phyloP scores from a whole-genome alignment of 148 eudicot genomes.

The Chenopodium album region DNA sequence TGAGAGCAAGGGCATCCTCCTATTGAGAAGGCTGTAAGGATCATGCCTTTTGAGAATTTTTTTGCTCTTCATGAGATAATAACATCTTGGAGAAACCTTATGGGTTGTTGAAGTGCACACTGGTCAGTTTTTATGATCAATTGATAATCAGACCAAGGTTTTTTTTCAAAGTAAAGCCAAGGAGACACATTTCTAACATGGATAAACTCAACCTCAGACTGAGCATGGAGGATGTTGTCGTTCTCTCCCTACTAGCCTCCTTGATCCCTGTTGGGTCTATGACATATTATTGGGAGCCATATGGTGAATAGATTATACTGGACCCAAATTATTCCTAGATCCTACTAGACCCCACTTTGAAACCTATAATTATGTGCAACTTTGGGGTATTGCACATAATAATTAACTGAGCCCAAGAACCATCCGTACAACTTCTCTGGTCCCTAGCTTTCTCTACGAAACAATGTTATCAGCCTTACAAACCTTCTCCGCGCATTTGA shows the following conservation, averaged over 20 bases:
- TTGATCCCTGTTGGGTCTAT: background rate
- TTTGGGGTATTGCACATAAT: too few relatives aligned
- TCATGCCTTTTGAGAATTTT: too few relatives aligned
- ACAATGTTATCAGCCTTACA: background rate
- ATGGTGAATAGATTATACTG: background rate
- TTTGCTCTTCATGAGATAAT: too few relatives aligned
- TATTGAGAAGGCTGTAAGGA: too few relatives aligned
- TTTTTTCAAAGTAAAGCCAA: background rate
- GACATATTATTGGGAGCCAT: background rate
- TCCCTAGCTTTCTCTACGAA: background rate
- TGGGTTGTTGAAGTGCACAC: background rate
- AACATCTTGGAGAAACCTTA: background rate
- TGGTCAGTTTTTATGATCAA: background rate
- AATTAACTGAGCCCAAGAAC: background rate
- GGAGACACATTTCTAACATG: background rate
- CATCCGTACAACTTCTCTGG: background rate
- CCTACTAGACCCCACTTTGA: background rate
- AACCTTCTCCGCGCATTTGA: background rate
- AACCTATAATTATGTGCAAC: background rate
- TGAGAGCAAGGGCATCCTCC: background rate
- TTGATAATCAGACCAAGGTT: background rate
- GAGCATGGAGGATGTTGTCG: too few relatives aligned
- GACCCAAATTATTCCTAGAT: background rate
- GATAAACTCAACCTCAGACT: background rate
- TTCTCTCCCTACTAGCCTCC: background rate